A percentile compares a stretch with the other conserved stretches of the same genome.
phyloP scores from a whole-genome alignment of 2,329 filamentous ascomycete species.

The Colletotrichum lindemuthianum region DNA sequence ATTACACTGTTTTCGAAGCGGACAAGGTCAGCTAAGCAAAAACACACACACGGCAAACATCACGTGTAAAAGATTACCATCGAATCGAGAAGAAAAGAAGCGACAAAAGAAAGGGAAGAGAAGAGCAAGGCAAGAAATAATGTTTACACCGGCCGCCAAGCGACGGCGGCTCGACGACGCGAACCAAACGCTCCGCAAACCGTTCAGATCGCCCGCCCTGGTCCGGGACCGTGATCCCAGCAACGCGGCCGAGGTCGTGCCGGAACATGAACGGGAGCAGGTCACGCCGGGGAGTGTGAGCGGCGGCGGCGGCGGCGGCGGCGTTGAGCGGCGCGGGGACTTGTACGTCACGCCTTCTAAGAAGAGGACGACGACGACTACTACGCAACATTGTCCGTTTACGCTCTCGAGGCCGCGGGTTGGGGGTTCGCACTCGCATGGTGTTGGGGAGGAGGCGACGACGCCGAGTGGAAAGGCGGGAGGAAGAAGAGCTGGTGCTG shows the following conservation, averaged over 20 bases:
- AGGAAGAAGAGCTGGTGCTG: no score
- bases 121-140: neutral
- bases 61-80: neutral
- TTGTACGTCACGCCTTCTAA: no score
- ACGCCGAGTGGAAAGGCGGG: no score
- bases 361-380: no score
- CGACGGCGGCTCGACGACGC: slow-evolving; percentile 34
- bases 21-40: neutral
- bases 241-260: neutral
- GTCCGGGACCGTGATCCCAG: slow-evolving; percentile 9
- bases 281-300: no score
- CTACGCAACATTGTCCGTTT: no score
- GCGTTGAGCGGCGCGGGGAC: no score
- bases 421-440: no score
- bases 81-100: neutral
- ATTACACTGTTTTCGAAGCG: neutral
- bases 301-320: no score
- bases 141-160: slow-evolving; percentile 34
- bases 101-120: neutral
- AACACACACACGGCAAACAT: neutral
- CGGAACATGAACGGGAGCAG: no score
- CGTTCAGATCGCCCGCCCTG: slow-evolving; percentile 34
- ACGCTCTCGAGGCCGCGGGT: no score
- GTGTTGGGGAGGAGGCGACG: no score
- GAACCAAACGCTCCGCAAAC: slow-evolving; percentile 35